A percentile compares a stretch with the other conserved stretches of the same genome.
These are phyloP conservation scores for Acer yangbiense DNA, from an alignment of 345 rosid genomes.

Conservation along the genomic window DNA sequence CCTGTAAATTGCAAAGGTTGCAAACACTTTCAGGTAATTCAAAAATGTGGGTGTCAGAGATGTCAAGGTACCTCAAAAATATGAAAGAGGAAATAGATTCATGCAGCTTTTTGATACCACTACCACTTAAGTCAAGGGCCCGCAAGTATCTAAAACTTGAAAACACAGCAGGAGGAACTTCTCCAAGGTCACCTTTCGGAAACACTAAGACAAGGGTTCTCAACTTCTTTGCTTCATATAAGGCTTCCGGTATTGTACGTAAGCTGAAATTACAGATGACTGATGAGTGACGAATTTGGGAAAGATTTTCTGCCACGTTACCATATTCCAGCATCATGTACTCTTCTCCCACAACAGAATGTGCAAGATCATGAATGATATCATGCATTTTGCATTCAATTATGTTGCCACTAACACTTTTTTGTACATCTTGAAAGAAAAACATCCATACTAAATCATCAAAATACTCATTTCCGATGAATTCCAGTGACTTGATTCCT, in stretches of 20 bases:
- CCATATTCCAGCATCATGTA: constrained; percentile 14
- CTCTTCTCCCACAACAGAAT: constrained; percentile 18
- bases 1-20: constrained; percentile 23
- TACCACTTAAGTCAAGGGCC: constrained; percentile 26
- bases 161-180: constrained; percentile 17
- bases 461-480: constrained; percentile 26
- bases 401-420: not conserved
- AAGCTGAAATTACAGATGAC: constrained; percentile 12
- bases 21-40: constrained; percentile 24
- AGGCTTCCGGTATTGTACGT: constrained; percentile 15
- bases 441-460: constrained; percentile 22
- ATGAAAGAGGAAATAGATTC: constrained; percentile 15
- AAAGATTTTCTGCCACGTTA: not conserved
- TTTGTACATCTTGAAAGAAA: constrained; percentile 28
- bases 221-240: constrained; percentile 24
- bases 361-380: constrained; percentile 38
- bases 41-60: constrained; percentile 22
- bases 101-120: constrained; percentile 23
- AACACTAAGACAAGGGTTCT: constrained; percentile 28
- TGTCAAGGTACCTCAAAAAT: constrained; percentile 31
- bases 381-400: constrained; percentile 30
- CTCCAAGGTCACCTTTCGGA: constrained; percentile 28
- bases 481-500: constrained; percentile 1
- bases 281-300: constrained; percentile 20
- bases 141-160: constrained; percentile 29